A percentile compares a stretch with the other conserved stretches of the same genome.
These are phyloP conservation scores for Ramaria rubella DNA, from an alignment of 768 basidiomycete genomes.

Conservation along the genomic window DNA sequence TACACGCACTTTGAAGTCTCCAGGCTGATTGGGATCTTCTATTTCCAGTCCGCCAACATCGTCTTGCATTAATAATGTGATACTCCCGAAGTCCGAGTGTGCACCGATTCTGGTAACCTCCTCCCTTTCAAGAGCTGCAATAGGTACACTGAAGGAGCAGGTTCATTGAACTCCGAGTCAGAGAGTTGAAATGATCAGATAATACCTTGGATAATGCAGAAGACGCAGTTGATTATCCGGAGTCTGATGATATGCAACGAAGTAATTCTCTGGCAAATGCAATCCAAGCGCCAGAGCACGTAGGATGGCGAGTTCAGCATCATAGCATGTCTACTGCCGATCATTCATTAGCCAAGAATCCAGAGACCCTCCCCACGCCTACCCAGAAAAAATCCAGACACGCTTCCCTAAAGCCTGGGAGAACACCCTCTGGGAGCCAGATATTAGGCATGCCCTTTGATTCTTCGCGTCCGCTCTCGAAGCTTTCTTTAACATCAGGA, in stretches of 20 bases:
- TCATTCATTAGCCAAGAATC: background rate
- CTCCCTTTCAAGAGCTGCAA: slow-evolving; percentile 28
- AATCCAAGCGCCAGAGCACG: slow-evolving; percentile 45
- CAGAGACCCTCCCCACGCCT: slow-evolving; percentile 1
- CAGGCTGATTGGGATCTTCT: slow-evolving; percentile 44
- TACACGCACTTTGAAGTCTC: slow-evolving; percentile 22
- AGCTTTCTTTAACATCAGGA: slow-evolving; percentile 45
- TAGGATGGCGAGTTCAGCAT: slow-evolving; percentile 39
- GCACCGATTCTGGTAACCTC: slow-evolving; percentile 40
- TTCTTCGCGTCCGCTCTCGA: slow-evolving; percentile 45
- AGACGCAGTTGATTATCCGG: slow-evolving; percentile 50
- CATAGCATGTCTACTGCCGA: slow-evolving; percentile 32
- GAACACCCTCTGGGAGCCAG: slow-evolving; percentile 45
- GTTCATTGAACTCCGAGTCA: background rate
- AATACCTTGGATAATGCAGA: slow-evolving; percentile 43
- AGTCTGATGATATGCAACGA: slow-evolving; percentile 35
- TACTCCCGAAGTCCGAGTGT: slow-evolving; percentile 43
- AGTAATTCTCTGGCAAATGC: slow-evolving; percentile 37
- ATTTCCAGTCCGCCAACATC: slow-evolving; percentile 56
- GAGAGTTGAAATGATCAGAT: background rate
- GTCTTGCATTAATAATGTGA: slow-evolving; percentile 58
- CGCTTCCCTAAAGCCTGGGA: slow-evolving; percentile 48
- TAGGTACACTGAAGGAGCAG: slow-evolving; percentile 24
- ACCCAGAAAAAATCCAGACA: slow-evolving; percentile 46
- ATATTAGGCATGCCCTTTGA: slow-evolving; percentile 42